These are phyloP conservation scores for Mycena albidolilacea DNA, from an alignment of 768 basidiomycete genomes.

Conservation along the genomic window DNA sequence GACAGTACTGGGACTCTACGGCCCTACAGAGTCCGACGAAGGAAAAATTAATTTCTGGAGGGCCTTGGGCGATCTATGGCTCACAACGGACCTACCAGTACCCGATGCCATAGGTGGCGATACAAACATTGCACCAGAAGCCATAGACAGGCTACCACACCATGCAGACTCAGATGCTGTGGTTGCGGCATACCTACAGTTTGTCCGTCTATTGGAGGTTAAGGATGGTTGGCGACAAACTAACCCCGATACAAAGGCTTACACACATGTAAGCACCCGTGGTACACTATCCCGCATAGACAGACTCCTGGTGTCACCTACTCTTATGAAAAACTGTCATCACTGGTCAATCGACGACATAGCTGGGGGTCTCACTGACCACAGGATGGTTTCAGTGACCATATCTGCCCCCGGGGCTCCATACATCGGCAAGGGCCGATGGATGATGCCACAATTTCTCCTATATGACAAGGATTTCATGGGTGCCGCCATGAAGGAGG, in stretches of 20 bases:
- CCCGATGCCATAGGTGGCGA: not conserved
- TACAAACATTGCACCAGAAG: too few species aligned
- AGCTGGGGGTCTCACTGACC: not conserved
- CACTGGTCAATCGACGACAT: not conserved
- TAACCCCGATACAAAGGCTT: too few species aligned
- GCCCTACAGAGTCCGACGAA: constrained; percentile 31
- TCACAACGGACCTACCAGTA: constrained; percentile 12
- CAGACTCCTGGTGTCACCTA: not conserved
- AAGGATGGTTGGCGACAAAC: too few species aligned
- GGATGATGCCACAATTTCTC: not conserved
- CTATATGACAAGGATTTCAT: not conserved
- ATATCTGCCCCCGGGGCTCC: not conserved
- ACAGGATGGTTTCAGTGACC: not conserved
- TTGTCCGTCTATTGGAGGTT: not conserved
- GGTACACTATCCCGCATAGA: not conserved
- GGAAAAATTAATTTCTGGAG: constrained; percentile 39
- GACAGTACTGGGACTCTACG: constrained; percentile 40
- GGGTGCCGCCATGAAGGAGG: not conserved
- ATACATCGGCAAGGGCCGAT: not conserved
- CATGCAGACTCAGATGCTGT: too few species aligned
- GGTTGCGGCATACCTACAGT: not conserved
- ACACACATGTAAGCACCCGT: too few species aligned
- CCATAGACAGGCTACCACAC: too few species aligned
- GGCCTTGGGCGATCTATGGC: not conserved
- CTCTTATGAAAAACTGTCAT: not conserved